Conservation (phyloP, 2,329 filamentous ascomycete genomes). For the Aspergillus fumigatiaffinis region DNA sequence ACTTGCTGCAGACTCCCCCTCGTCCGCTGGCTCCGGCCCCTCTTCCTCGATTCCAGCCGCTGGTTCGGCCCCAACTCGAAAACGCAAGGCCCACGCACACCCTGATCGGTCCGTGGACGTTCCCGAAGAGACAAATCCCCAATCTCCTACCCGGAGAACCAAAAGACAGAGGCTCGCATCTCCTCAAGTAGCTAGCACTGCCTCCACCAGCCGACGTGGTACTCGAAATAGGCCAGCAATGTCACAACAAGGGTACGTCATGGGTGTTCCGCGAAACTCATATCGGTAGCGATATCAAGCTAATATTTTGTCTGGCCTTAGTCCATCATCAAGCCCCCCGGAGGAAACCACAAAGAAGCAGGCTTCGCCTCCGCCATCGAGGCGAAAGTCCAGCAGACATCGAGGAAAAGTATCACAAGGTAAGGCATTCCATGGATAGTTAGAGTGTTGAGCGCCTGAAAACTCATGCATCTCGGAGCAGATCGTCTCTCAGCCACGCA, state of each 20-base stretch:
- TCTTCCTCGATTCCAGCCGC: conserved; percentile 39
- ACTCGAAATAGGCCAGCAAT: conserved; percentile 35
- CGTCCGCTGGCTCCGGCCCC: conserved; percentile 40
- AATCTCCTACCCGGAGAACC: conserved; percentile 53
- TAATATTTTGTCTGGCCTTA: conserved; percentile 28
- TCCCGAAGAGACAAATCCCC: conserved; percentile 28
- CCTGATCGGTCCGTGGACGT: conserved; percentile 44
- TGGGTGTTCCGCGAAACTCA: conserved; percentile 11
- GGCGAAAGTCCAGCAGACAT: conserved; percentile 67
- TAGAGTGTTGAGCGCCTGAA: neutral
- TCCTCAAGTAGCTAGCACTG: conserved; percentile 35
- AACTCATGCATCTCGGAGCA: conserved; percentile 16
- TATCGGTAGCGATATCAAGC: conserved; percentile 1
- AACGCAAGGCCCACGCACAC: conserved; percentile 67
- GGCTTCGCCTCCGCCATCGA: conserved; percentile 59
- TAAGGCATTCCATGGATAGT: conserved; percentile 20
- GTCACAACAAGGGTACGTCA: conserved; percentile 40
- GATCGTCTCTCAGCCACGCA: conserved; percentile 34
- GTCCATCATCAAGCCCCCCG: conserved; percentile 61
- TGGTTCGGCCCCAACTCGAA: conserved; percentile 55
- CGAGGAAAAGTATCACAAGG: conserved; percentile 60
- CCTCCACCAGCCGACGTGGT: conserved; percentile 41
- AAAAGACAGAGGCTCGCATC: conserved; percentile 68
- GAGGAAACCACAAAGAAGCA: conserved; percentile 57
- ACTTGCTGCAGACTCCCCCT: conserved; percentile 65